These are phyloP conservation scores for Daldinia concentrica DNA, from an alignment of 495 filamentous ascomycete genomes.

Conservation along the genomic window DNA sequence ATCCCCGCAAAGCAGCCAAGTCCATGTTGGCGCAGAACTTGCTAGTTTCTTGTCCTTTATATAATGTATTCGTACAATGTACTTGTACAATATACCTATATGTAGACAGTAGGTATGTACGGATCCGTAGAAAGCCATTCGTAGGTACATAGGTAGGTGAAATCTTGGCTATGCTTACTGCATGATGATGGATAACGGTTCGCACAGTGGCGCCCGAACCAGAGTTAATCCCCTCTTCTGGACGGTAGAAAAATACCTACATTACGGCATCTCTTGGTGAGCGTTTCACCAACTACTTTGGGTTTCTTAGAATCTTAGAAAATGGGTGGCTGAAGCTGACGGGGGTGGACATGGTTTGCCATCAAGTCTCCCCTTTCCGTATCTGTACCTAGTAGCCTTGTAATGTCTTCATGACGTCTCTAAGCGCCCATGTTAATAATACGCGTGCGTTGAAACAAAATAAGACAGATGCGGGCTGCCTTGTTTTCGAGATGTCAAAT, in stretches of 20 bases:
- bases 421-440: slow-evolving; percentile 32
- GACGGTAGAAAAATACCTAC: background rate
- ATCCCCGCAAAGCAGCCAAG: background rate
- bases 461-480: slow-evolving; percentile 28
- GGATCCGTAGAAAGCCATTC: background rate
- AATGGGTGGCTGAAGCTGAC: background rate
- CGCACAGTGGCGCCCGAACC: slow-evolving; percentile 15
- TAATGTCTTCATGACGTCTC: slow-evolving; percentile 2
- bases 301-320: background rate
- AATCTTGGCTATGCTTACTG: slow-evolving; percentile 3
- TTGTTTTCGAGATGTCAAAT: slow-evolving; percentile 23
- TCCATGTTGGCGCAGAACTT: slow-evolving; percentile 1
- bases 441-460: slow-evolving; percentile 35
- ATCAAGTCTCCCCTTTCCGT: background rate
- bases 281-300: slow-evolving; percentile 1
- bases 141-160: background rate
- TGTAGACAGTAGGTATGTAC: background rate
- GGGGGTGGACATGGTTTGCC: background rate
- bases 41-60: slow-evolving; percentile 4
- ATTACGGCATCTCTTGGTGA: background rate
- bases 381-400: no score
- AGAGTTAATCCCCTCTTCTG: slow-evolving; percentile 2
- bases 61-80: background rate
- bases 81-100: background rate
- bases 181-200: slow-evolving; percentile 33